These are phyloP conservation scores for Trametopsis cervina DNA, from an alignment of 768 basidiomycete species.

Conservation along the genomic window DNA sequence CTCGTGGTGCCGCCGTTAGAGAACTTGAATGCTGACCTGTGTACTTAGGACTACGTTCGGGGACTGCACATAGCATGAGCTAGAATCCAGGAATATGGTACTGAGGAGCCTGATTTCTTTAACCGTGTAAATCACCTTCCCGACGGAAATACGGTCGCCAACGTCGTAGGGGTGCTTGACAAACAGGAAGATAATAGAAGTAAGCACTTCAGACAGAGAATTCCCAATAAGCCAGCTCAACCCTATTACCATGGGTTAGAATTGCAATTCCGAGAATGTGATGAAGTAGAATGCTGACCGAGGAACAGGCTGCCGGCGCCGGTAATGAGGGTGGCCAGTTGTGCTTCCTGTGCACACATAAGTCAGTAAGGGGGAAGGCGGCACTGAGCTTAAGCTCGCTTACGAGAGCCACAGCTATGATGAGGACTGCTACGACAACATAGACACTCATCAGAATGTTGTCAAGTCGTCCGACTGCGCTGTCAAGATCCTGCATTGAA, in stretches of 20 bases:
- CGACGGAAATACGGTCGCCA: conserved; percentile 59
- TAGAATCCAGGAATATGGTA: conserved; percentile 60
- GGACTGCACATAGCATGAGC: conserved; percentile 59
- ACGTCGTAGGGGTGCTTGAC: conserved; percentile 83
- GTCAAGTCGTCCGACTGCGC: conserved; percentile 80
- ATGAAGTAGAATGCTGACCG: conserved; percentile 22
- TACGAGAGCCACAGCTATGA: conserved; percentile 78
- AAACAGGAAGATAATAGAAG: conserved; percentile 87
- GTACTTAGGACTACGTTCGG: conserved; percentile 58
- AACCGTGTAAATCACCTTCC: conserved; percentile 60
- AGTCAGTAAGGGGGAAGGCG: conserved; percentile 6
- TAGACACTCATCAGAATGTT: conserved; percentile 83
- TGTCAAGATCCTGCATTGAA: conserved; percentile 86
- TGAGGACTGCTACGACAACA: conserved; percentile 61
- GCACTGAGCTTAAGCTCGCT: conserved; percentile 19
- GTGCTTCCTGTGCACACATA: conserved; percentile 55
- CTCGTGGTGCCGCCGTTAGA: not conserved
- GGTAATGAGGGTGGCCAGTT: conserved; percentile 67
- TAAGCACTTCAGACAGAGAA: conserved; percentile 73
- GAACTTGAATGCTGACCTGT: conserved; percentile 30
- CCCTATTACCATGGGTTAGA: conserved; percentile 32
- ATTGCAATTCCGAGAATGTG: not conserved
- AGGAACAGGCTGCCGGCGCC: conserved; percentile 63
- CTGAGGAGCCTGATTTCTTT: conserved; percentile 84
- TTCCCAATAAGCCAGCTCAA: conserved; percentile 84